Percentiles rank a stretch among this genome's conserved stretches.
Evolutionary conservation across 73 alveolate species (phyloP).

Genomic region (Uronychia setigera): DNA sequence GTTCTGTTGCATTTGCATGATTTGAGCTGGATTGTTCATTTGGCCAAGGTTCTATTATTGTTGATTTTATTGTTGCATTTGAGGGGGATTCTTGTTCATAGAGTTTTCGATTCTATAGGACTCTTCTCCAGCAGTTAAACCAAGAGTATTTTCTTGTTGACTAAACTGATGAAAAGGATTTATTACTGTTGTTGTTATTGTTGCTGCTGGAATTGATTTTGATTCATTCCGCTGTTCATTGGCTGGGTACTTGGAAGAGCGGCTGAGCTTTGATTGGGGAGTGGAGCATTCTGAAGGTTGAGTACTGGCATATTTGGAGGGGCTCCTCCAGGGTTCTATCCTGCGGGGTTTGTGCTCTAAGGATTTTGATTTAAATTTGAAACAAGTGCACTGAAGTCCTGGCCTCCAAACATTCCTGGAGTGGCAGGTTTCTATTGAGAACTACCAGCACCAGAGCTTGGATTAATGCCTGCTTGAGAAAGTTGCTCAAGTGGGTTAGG

Average conservation of each 20-base stretch:
- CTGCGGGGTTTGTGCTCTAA: too few species aligned
- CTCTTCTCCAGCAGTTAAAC: background rate
- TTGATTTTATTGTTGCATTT: background rate
- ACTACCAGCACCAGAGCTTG: background rate
- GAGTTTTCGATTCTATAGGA: background rate
- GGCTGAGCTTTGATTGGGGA: too few species aligned
- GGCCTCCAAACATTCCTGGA: constrained; percentile 2
- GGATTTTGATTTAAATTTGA: background rate
- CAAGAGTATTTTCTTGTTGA: background rate
- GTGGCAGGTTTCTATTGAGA: background rate
- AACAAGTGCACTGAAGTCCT: background rate
- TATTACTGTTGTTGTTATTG: too few species aligned
- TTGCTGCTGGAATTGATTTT: too few species aligned
- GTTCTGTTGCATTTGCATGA: constrained; percentile 4
- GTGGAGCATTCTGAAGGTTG: too few species aligned
- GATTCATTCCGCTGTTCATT: too few species aligned
- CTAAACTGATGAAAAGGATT: background rate
- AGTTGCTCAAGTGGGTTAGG: background rate
- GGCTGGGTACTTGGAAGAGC: too few species aligned
- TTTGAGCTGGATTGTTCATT: background rate
- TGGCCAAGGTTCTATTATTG: background rate
- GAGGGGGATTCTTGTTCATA: too few species aligned
- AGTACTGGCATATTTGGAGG: constrained; percentile 1
- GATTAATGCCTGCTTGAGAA: constrained; percentile 3
- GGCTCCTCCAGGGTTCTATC: background rate